Percentiles rank a stretch among this genome's conserved stretches.
These are phyloP conservation scores for Musa schizocarpa DNA, from an alignment of 176 grass and related monocot species.

Conservation along the genomic window DNA sequence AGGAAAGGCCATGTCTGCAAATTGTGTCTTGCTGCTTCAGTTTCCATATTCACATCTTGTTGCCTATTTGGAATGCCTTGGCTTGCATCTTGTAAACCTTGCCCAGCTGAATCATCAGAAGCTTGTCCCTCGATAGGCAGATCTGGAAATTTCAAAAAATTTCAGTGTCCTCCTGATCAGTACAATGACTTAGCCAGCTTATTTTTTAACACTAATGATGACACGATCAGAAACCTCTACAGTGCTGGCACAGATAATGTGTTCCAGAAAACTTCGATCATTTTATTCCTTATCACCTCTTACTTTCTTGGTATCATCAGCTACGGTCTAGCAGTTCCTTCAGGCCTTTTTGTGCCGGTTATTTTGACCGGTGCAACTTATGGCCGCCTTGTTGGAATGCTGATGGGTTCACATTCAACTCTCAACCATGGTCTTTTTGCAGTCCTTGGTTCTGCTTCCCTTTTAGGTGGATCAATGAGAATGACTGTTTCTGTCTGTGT, in stretches of 20 bases:
- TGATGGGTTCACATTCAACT: constrained; percentile 59
- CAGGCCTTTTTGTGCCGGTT: constrained; percentile 84
- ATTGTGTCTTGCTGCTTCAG: constrained; percentile 56
- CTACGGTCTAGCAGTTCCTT: constrained; percentile 76
- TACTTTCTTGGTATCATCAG: constrained; percentile 89
- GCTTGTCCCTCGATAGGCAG: constrained; percentile 80
- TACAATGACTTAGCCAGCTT: constrained; percentile 96
- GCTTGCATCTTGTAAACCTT: constrained; percentile 72
- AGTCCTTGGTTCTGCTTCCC: constrained; percentile 79
- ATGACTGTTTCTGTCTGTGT: constrained; percentile 94
- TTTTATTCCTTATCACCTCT: constrained; percentile 60
- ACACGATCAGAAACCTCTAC: constrained; percentile 88
- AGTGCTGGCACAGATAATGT: constrained; percentile 62
- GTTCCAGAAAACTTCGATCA: constrained; percentile 60
- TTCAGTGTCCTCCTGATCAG: constrained; percentile 55
- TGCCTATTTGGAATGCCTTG: constrained; percentile 84
- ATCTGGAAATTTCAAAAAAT: constrained; percentile 95
- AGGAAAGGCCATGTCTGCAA: constrained; percentile 75
- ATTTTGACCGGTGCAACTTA: constrained; percentile 91
- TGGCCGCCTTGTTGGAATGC: constrained; percentile 63
- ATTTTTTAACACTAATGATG: constrained; percentile 89
- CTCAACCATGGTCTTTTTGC: constrained; percentile 84
- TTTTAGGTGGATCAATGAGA: constrained; percentile 88
- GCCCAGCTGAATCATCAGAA: constrained; percentile 48
- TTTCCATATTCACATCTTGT: constrained; percentile 68